Conservation (phyloP, 345 rosid genomes). For the Hirschfeldia incana region DNA sequence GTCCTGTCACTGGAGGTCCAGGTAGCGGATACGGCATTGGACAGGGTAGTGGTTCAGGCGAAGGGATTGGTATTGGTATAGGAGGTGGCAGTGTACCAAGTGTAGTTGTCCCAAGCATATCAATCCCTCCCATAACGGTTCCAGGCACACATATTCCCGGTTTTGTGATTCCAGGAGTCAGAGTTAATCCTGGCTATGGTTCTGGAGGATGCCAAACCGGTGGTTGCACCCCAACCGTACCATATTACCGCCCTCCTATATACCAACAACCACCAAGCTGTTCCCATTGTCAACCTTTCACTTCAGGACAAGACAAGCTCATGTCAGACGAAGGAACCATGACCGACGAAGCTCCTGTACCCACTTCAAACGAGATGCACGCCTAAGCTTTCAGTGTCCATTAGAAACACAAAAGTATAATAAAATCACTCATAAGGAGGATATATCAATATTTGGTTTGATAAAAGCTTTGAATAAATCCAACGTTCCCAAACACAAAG, state of each 20-base stretch:
- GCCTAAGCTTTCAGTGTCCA: constrained; percentile 28
- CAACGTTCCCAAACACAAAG: not conserved
- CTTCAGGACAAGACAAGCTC: constrained; percentile 21
- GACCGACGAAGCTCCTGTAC: constrained; percentile 36
- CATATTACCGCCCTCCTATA: constrained; percentile 26
- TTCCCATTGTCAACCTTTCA: constrained; percentile 25
- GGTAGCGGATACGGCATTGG: constrained; percentile 27
- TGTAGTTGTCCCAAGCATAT: constrained; percentile 29
- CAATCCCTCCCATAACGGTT: constrained; percentile 32
- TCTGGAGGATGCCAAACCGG: constrained; percentile 30
- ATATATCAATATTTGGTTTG: too few species aligned
- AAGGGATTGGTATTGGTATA: constrained; percentile 26
- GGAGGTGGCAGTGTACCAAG: constrained; percentile 18
- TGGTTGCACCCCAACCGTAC: constrained; percentile 29
- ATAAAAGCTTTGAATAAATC: too few species aligned
- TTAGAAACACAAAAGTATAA: constrained; percentile 20
- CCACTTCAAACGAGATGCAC: constrained; percentile 24
- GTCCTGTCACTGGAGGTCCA: constrained; percentile 29
- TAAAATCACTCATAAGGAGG: constrained; percentile 18
- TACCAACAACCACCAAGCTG: constrained; percentile 28
- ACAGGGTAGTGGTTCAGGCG: constrained; percentile 7
- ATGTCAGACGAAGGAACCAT: constrained; percentile 22
- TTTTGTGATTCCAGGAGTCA: constrained; percentile 37
- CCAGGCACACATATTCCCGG: constrained; percentile 40
- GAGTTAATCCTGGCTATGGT: constrained; percentile 31